These are phyloP conservation scores for Debaryomyces hansenii DNA, from an alignment of 805 yeast genomes.

Conservation along the genomic window DNA sequence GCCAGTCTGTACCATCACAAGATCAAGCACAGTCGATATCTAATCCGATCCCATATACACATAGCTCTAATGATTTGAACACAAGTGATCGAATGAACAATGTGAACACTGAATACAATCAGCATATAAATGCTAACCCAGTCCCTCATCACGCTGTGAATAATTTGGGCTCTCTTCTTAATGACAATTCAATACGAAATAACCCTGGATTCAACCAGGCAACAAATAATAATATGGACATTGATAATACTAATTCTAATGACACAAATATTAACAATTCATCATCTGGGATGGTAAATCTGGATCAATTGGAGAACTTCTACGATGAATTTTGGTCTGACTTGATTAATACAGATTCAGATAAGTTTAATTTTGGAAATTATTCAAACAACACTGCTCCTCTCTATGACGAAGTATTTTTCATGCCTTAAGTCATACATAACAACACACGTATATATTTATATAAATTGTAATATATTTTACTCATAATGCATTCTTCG, in stretches of 20 bases:
- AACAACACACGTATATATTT: neutral
- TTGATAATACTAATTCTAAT: neutral
- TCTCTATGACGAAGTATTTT: slow-evolving; percentile 26
- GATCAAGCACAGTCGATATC: neutral
- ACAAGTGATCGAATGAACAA: neutral
- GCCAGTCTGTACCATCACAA: neutral
- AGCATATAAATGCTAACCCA: neutral
- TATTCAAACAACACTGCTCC: slow-evolving; percentile 12
- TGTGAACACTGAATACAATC: neutral
- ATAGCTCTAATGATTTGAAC: neutral
- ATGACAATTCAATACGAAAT: slow-evolving; percentile 1
- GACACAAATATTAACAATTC: neutral
- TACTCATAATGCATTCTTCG: neutral
- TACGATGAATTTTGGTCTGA: slow-evolving; percentile 76
- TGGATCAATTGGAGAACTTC: slow-evolving; percentile 42
- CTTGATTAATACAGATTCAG: slow-evolving; percentile 36
- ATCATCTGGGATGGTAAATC: neutral
- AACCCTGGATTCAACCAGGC: neutral
- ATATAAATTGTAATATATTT: neutral
- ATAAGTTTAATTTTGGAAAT: slow-evolving; percentile 34
- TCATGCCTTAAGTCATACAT: slow-evolving; percentile 10
- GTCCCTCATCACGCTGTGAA: neutral
- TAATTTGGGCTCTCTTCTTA: slow-evolving; percentile 7
- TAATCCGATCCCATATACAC: neutral
- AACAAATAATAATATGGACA: neutral